Conservation (phyloP, 202 grass and related monocot genomes). For the Bolboschoenoplectus hybrid region DNA sequence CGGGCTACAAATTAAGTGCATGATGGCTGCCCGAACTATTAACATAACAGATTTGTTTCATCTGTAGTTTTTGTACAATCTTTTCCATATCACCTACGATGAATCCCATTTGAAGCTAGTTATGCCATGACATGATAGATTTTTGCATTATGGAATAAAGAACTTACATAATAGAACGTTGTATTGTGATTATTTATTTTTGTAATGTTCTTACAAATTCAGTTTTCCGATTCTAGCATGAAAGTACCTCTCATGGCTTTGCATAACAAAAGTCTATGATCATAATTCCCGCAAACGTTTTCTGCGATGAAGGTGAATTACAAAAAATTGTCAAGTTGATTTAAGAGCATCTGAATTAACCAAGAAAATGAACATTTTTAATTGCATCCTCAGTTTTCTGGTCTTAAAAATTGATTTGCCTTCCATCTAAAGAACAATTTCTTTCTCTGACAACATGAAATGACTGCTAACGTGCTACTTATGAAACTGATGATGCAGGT, state of each 20-base stretch:
- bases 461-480: background rate
- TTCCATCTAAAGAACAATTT: background rate
- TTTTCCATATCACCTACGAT: background rate
- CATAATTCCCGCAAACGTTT: background rate
- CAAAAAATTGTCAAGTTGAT: background rate
- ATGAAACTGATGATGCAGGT: background rate
- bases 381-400: background rate
- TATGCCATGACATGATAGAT: background rate
- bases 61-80: background rate
- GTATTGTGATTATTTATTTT: background rate
- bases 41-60: constrained; percentile 12
- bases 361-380: background rate
- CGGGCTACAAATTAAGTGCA: background rate
- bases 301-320: background rate
- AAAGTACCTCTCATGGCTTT: background rate
- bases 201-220: background rate
- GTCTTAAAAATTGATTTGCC: background rate
- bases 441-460: background rate
- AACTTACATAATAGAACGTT: background rate
- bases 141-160: background rate
- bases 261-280: background rate
- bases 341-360: background rate
- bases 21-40: background rate
- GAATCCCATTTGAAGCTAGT: constrained; percentile 21
- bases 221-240: background rate